Percentiles rank a stretch among this genome's conserved stretches.
These are phyloP conservation scores for Globisporangium recalcitrans DNA, from an alignment of 352 stramenopile species.

Conservation along the genomic window DNA sequence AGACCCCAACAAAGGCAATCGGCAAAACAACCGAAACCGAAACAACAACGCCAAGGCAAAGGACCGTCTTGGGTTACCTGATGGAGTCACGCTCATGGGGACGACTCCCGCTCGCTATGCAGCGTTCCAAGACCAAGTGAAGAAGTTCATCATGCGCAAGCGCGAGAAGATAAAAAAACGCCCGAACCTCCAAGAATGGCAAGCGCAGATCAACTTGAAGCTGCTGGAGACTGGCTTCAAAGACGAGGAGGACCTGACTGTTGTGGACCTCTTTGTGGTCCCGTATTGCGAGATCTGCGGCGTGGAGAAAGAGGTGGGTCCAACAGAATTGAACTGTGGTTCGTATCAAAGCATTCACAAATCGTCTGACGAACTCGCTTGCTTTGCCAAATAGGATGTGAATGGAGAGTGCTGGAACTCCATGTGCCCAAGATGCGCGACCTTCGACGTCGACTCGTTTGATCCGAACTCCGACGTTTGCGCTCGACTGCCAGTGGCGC, in stretches of 20 bases:
- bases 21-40: constrained; percentile 50
- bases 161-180: constrained; percentile 82
- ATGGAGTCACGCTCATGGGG: constrained; percentile 78
- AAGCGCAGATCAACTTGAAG: constrained; percentile 61
- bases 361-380: background rate
- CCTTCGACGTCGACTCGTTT: constrained; percentile 61
- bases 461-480: constrained; percentile 36
- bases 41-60: constrained; percentile 75
- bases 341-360: background rate
- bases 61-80: constrained; percentile 60
- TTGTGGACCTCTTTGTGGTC: constrained; percentile 67
- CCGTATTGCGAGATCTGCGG: constrained; percentile 77
- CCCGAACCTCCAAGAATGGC: constrained; percentile 78
- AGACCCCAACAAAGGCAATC: constrained; percentile 41
- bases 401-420: constrained; percentile 74
- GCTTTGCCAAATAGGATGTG: constrained; percentile 31
- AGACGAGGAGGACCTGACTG: constrained; percentile 47
- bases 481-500: constrained; percentile 50
- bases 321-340: background rate
- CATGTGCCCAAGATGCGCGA: constrained; percentile 55
- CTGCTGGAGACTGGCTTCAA: constrained; percentile 48
- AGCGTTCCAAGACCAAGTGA: constrained; percentile 81
- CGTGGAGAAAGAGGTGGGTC: constrained; percentile 74
- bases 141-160: constrained; percentile 75
- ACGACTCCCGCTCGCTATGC: constrained; percentile 76